These are phyloP conservation scores for Aspergillus ibericus DNA, from an alignment of 2,329 filamentous ascomycete species.

Conservation along the genomic window DNA sequence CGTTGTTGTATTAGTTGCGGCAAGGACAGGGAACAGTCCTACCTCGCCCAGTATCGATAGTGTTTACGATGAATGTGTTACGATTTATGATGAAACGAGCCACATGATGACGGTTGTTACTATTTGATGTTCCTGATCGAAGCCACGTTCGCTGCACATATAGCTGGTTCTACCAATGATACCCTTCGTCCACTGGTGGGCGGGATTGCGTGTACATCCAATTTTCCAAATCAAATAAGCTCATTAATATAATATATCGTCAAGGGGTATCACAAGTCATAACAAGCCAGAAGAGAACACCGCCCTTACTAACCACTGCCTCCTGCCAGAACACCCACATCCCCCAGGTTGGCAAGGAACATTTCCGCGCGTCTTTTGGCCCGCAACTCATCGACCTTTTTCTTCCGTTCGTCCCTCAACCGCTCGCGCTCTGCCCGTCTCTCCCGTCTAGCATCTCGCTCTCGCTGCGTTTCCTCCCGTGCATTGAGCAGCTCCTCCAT, in stretches of 20 bases:
- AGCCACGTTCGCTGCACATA: neutral
- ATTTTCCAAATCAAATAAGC: neutral
- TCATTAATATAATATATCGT: slow-evolving; percentile 3
- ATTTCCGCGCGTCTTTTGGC: slow-evolving; percentile 69
- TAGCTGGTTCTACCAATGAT: neutral
- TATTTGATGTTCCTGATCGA: neutral
- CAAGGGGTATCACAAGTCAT: slow-evolving; percentile 14
- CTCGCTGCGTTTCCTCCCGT: slow-evolving; percentile 66
- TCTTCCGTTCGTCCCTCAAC: slow-evolving; percentile 62
- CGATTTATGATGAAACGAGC: slow-evolving; percentile 6
- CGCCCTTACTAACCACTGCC: neutral
- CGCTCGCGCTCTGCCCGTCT: slow-evolving; percentile 59
- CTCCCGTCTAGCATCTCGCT: slow-evolving; percentile 57
- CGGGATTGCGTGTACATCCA: neutral
- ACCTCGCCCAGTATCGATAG: neutral
- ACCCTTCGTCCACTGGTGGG: slow-evolving; percentile 8
- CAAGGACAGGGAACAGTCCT: neutral
- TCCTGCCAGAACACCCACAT: slow-evolving; percentile 27
- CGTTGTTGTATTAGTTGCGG: neutral
- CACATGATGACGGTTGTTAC: neutral
- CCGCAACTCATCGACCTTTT: slow-evolving; percentile 51
- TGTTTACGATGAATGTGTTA: slow-evolving; percentile 9
- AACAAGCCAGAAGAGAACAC: neutral
- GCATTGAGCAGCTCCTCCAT: slow-evolving; percentile 73
- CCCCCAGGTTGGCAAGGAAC: slow-evolving; percentile 63